Conservation (phyloP, 75 land plant species). For the Cryptomeria japonica region DNA sequence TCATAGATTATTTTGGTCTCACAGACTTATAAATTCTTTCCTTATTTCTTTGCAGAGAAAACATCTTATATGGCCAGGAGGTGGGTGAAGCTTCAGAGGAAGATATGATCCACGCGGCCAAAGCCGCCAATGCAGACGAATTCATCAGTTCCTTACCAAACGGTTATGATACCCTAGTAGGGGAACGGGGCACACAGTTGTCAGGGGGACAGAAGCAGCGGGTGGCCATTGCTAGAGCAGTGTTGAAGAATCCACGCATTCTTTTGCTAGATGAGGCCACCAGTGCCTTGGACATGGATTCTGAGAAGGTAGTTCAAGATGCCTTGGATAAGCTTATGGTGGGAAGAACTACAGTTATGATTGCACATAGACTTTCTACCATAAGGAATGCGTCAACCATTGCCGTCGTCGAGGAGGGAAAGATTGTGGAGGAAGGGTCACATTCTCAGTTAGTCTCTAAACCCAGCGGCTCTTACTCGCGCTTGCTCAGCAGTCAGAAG, state of each 20-base stretch:
- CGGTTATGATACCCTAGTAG: conserved; percentile 38
- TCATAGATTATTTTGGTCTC: not conserved
- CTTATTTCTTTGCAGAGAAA: conserved; percentile 6
- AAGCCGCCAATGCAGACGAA: not conserved
- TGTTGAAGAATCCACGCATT: conserved; percentile 49
- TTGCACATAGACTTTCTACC: conserved; percentile 50
- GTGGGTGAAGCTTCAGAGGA: conserved; percentile 11
- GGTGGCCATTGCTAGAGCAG: conserved; percentile 55
- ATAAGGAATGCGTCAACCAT: conserved; percentile 36
- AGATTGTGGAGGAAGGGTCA: conserved; percentile 18
- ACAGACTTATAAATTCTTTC: not conserved
- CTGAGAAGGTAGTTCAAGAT: conserved; percentile 52
- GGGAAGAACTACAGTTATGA: conserved; percentile 20
- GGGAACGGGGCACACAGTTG: conserved; percentile 59
- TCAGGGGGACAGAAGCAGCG: conserved; percentile 63
- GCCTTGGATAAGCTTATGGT: conserved; percentile 58
- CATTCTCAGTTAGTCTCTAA: not conserved
- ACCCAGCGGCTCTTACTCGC: not conserved
- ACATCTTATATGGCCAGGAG: conserved; percentile 16
- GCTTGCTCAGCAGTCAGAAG: not conserved
- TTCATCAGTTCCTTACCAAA: not conserved
- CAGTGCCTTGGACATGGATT: conserved; percentile 50
- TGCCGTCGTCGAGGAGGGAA: conserved; percentile 45
- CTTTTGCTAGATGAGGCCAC: conserved; percentile 61
- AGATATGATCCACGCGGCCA: conserved; percentile 11